Evolutionary conservation across 1,284 basidiomycete genomes (phyloP).

Genomic region (Pisolithus thermaeus): DNA sequence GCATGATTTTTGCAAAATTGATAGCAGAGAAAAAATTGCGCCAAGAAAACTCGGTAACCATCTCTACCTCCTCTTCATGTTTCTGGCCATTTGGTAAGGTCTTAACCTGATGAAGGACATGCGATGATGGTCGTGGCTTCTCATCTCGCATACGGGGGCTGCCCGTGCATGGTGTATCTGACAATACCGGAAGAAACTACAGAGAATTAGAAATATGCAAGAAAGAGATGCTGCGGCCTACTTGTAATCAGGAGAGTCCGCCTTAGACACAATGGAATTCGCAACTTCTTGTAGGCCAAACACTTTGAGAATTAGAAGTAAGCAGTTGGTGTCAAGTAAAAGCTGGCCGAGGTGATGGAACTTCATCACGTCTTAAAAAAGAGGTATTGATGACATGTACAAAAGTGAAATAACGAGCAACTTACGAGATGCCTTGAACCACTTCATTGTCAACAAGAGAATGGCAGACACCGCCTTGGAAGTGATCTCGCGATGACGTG

Average conservation of each 20-base stretch:
- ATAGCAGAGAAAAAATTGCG: conserved; percentile 98
- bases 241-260: conserved; percentile 87
- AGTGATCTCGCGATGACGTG: conserved; percentile 94
- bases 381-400: conserved; percentile 4
- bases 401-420: conserved; percentile 12
- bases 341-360: conserved; percentile 96
- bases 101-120: conserved; percentile 49
- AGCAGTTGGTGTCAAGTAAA: conserved; percentile 92
- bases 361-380: conserved; percentile 83
- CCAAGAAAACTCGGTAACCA: conserved; percentile 95
- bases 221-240: conserved; percentile 25
- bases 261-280: conserved; percentile 77
- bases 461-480: conserved; percentile 97
- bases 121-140: conserved; percentile 51
- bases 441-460: conserved; percentile 84
- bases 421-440: conserved; percentile 98
- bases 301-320: conserved; percentile 95
- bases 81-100: conserved; percentile 63
- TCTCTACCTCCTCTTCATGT: conserved; percentile 82
- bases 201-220: conserved; percentile 10
- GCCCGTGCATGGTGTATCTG: conserved; percentile 66
- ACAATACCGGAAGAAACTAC: conserved; percentile 95
- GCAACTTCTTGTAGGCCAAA: conserved; percentile 94
- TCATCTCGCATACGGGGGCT: conserved; percentile 50
- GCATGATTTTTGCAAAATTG: conserved; percentile 97